Percentiles rank a stretch among this genome's conserved stretches.
These are phyloP conservation scores for Pichia cephalocereana DNA, from an alignment of 805 yeast genomes.

Conservation along the genomic window DNA sequence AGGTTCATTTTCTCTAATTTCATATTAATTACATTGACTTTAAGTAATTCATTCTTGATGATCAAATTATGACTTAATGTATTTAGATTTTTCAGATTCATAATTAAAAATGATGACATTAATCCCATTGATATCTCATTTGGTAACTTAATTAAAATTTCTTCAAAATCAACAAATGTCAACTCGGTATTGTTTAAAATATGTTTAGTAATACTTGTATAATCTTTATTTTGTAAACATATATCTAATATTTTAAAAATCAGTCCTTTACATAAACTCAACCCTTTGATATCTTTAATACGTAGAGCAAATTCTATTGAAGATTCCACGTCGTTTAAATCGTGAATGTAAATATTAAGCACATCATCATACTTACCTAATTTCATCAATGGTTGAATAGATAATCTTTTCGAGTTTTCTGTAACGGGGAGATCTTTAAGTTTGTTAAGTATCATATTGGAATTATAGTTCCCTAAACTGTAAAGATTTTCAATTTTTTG, in stretches of 20 bases:
- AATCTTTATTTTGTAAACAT: constrained; percentile 19
- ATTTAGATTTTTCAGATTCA: constrained; percentile 34
- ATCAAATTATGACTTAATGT: constrained; percentile 31
- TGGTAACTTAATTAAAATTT: constrained; percentile 45
- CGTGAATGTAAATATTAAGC: constrained; percentile 49
- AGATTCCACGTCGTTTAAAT: constrained; percentile 43
- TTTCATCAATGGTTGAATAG: constrained; percentile 49
- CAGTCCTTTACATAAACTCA: constrained; percentile 15
- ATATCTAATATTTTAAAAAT: constrained; percentile 42
- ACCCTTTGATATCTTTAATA: constrained; percentile 26
- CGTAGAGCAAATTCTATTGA: constrained; percentile 55
- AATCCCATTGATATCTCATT: constrained; percentile 33
- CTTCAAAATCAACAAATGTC: constrained; percentile 18
- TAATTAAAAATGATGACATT: constrained; percentile 36
- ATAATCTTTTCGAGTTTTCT: constrained; percentile 29
- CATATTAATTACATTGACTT: constrained; percentile 41
- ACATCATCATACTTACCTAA: constrained; percentile 56
- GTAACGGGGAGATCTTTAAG: constrained; percentile 13
- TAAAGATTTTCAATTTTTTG: constrained; percentile 30
- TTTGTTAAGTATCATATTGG: constrained; percentile 24
- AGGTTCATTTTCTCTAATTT: constrained; percentile 30
- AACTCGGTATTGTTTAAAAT: constrained; percentile 17
- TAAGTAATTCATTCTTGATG: constrained; percentile 40
- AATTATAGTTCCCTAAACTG: constrained; percentile 28
- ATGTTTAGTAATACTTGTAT: constrained; percentile 22